Conservation (phyloP, 2,329 filamentous ascomycete species). For the Pyrenophora tritici-repentis region DNA sequence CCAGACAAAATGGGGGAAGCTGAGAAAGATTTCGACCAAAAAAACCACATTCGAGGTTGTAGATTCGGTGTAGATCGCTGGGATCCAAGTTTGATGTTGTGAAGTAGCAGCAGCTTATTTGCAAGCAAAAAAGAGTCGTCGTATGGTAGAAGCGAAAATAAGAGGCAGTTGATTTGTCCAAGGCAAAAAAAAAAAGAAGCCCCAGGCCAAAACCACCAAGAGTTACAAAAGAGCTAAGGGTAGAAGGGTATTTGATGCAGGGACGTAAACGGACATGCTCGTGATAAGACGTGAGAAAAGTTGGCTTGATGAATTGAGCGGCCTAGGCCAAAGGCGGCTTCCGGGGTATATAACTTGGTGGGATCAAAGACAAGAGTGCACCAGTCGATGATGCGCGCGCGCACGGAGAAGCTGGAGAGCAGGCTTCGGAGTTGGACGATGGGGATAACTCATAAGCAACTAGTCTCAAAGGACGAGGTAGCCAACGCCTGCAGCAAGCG, state of each 20-base stretch:
- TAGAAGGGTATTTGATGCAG: conserved; percentile 14
- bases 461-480: conserved; percentile 43
- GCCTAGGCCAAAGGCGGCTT: conserved; percentile 26
- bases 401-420: conserved; percentile 16
- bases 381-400: conserved; percentile 36
- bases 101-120: no score
- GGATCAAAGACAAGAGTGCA: conserved; percentile 38
- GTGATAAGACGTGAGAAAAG: conserved; percentile 27
- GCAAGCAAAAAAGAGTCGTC: no score
- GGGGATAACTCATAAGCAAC: conserved; percentile 14
- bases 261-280: conserved; percentile 23
- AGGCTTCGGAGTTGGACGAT: conserved; percentile 4
- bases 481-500: conserved; percentile 38
- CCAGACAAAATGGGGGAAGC: conserved; percentile 31
- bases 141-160: conserved; percentile 1
- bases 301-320: conserved; percentile 9
- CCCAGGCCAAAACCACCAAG: no score
- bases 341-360: conserved; percentile 3
- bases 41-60: conserved; percentile 22
- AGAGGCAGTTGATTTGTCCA: no score
- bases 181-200: no score
- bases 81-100: no score
- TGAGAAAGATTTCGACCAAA: conserved; percentile 23
- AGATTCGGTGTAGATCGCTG: conserved; percentile 5
- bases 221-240: no score